phyloP scores from a whole-genome alignment of 441 rosid genomes.

The Melianthus villosus region DNA sequence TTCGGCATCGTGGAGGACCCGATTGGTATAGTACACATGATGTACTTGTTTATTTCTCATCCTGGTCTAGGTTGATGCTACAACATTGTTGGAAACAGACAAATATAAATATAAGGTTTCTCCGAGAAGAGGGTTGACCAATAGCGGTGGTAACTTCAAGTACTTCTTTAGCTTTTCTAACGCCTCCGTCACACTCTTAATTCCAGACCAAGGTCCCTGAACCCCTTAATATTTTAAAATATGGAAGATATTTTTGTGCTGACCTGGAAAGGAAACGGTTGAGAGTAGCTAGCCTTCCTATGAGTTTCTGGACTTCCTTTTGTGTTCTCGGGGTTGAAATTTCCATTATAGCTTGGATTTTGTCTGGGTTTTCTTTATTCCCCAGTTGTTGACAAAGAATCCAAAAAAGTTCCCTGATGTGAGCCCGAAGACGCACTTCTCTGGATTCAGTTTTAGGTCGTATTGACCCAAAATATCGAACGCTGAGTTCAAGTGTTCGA shows the following conservation, averaged over 20 bases:
- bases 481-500: neutral
- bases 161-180: neutral
- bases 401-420: neutral
- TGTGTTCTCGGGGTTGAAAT: neutral
- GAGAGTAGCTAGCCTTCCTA: neutral
- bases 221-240: neutral
- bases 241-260: neutral
- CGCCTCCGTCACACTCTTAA: neutral
- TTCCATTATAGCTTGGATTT: neutral
- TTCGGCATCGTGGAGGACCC: neutral
- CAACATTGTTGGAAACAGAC: neutral
- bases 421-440: neutral
- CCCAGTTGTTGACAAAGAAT: neutral
- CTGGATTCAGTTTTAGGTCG: neutral
- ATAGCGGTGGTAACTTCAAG: neutral
- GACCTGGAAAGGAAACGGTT: neutral
- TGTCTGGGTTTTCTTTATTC: neutral
- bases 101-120: neutral
- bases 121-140: neutral
- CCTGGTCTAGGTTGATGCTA: neutral
- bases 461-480: neutral
- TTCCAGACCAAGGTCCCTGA: neutral
- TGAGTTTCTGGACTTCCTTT: neutral
- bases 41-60: neutral
- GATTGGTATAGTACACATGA: neutral